phyloP scores from a whole-genome alignment of 352 stramenopile species.

The Peronospora belbahrii region DNA sequence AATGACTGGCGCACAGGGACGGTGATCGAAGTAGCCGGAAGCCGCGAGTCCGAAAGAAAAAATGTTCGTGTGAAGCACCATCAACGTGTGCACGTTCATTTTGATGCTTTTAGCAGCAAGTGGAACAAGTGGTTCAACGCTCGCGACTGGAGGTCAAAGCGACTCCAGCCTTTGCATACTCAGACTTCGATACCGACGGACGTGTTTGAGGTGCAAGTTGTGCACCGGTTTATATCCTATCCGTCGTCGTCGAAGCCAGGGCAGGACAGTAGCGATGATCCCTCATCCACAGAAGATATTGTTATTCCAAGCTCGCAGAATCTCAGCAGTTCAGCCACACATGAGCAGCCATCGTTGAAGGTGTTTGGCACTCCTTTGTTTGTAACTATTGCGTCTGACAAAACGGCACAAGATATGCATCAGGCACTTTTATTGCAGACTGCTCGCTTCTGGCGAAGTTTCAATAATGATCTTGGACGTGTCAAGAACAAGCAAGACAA shows the following conservation, averaged over 20 bases:
- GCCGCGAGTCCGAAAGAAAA: conserved; percentile 1
- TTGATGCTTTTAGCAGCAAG: conserved; percentile 62
- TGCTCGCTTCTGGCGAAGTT: conserved; percentile 39
- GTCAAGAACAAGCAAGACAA: conserved; percentile 3
- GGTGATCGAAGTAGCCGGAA: conserved; percentile 36
- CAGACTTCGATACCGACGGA: conserved; percentile 36
- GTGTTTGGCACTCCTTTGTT: conserved; percentile 67
- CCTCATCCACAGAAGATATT: conserved; percentile 10
- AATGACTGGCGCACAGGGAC: conserved; percentile 59
- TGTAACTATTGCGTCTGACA: conserved; percentile 66
- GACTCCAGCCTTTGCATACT: conserved; percentile 38
- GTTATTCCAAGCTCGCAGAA: conserved; percentile 17
- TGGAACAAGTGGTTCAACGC: conserved; percentile 67
- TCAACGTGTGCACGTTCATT: conserved; percentile 47
- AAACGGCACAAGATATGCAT: conserved; percentile 54
- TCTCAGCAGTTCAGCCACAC: conserved; percentile 2
- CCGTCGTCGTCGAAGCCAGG: conserved; percentile 4
- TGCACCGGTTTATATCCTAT: conserved; percentile 35
- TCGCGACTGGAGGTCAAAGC: conserved; percentile 46
- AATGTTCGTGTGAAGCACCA: conserved; percentile 2
- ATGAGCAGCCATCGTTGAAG: conserved; percentile 23
- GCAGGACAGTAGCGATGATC: conserved; percentile 16
- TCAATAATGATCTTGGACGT: not conserved
- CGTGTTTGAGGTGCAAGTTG: conserved; percentile 75
- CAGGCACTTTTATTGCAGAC: conserved; percentile 57